Base-by-base conservation (phyloP, 495 filamentous ascomycete species). In the Penicillium chermesinum region DNA sequence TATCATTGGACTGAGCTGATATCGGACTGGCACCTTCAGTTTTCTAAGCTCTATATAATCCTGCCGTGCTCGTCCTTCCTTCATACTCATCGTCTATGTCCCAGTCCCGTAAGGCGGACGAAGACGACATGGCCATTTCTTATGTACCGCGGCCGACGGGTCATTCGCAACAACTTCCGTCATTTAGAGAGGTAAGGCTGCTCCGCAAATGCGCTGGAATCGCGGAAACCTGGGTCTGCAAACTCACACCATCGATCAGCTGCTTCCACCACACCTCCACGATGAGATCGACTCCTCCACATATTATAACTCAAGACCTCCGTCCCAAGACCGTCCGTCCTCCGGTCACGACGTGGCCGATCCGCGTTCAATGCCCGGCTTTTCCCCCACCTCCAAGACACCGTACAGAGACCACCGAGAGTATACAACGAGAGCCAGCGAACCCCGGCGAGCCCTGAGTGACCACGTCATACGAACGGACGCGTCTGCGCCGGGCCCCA, bases 261-360 rank as follows among this genome's bases (percentile, higher is more conserved):
- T 75, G 6, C 70, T 75, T 22, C 71, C 71, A 18, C 57, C 70
- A 44, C 70, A 75, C 52, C 63, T 75, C 5, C 71, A 73, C 50
- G 70, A 73, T 47, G 71, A 72, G 53, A 75, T 75, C 45, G 71
- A 75, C 19, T 73, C 69, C 16, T 70, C 68, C 8, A 57, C 69
- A 49, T 71, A 67, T 53, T 67, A 61, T 48, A 58, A 57, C 38
- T 58, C 66, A 16, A 60, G 62, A 18, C 63, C 56, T 42, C 58
- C 57, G 46, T 49, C 57, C 41, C 68, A 67, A 49, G 62, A 69
- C 13, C 67, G 65, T 33, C 67, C 65, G n/a, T 22, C 48, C 12
- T 69, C 67, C 13, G 52, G 53, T 12, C 65, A 66, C 32, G 63
- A 72, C n/a, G 49, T 67, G 55, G 56, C 56, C 48, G 59, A 65